Evolutionary conservation across 805 yeast genomes (phyloP), one percentile per base, ranked within the genome.

Genomic region (Metschnikowia peoriensis): DNA sequence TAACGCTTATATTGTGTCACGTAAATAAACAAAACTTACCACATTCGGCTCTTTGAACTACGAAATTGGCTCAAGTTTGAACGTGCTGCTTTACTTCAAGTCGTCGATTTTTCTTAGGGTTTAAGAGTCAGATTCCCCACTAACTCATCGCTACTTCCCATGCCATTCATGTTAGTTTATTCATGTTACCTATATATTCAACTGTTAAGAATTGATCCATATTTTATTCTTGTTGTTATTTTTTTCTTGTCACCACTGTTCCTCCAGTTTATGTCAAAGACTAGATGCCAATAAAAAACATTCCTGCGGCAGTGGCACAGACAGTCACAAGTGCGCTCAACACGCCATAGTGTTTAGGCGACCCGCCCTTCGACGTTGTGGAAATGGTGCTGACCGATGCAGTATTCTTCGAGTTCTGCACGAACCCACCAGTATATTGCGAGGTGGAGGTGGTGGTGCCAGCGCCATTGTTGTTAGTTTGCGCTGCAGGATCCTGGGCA

Each of bases 391-490:
- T 8, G 15, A 50, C 17, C n/a, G 51, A 41, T 22, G 44, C 15
- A 9, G 50, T 53, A 17, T 67, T 39, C 44, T 49, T 53, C 1
- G 53, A 34, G 51, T 67, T 61, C 61, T 75, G 79, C 14, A 69
- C 68, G 51, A 73, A 75, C 5, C 78, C 79, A n/a, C 70, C 73
- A 38, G 64, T 54, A 48, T 65, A 71, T 8, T 51, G 56, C 17
- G 57, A 41, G 15, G 65, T 51, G 44, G 58, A 38, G 6, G 54
- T 52, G 11, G 50, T 43, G 6, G 51, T 50, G 11, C 42, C 44
- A n/a, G 56, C 38, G 10, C 46, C 57, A n/a, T 57, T 53, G n/a
- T 52, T 52, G 10, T 62, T 57, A 16, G 47, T 47, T 17, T 45
- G 41, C 16, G 49, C 41, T 10, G 57, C 41, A 11, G 57, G 52